These are phyloP conservation scores for Amoebophrya sp. DNA, from an alignment of 169 alveolate species.

Conservation along the genomic window DNA sequence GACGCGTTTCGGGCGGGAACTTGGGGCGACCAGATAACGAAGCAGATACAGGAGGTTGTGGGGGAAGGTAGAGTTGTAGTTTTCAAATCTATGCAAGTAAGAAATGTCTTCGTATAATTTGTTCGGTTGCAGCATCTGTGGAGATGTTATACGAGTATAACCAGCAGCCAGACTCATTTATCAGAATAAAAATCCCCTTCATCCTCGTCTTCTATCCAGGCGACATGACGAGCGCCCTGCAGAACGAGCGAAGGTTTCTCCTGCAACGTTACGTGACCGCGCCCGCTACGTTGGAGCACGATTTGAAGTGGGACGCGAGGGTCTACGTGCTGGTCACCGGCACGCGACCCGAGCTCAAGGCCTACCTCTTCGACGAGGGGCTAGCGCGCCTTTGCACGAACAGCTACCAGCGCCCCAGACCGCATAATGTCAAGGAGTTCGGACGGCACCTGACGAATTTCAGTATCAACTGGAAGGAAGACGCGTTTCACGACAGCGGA, in stretches of 20 bases:
- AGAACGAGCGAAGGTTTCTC: neutral
- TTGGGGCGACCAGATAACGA: neutral
- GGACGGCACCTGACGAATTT: neutral
- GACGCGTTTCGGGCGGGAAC: neutral
- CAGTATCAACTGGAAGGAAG: constrained; percentile 17
- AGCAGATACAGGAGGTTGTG: neutral
- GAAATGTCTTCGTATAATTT: too few species aligned
- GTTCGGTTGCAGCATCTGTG: too few species aligned
- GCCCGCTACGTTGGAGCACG: neutral
- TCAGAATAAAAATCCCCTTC: too few species aligned
- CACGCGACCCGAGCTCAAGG: neutral
- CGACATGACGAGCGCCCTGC: too few species aligned
- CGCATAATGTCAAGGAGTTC: neutral
- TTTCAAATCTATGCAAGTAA: too few species aligned
- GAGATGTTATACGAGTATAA: too few species aligned
- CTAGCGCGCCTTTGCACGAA: neutral
- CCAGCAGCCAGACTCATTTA: too few species aligned
- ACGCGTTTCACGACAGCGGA: neutral
- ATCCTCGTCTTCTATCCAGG: too few species aligned
- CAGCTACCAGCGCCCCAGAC: neutral
- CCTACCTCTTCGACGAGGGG: neutral
- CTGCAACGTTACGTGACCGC: neutral
- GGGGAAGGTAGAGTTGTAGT: neutral
- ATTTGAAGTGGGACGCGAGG: neutral
- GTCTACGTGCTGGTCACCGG: neutral